These are phyloP conservation scores for Teratosphaeria epicoccoides DNA, from an alignment of 2,329 filamentous ascomycete species.

Conservation along the genomic window DNA sequence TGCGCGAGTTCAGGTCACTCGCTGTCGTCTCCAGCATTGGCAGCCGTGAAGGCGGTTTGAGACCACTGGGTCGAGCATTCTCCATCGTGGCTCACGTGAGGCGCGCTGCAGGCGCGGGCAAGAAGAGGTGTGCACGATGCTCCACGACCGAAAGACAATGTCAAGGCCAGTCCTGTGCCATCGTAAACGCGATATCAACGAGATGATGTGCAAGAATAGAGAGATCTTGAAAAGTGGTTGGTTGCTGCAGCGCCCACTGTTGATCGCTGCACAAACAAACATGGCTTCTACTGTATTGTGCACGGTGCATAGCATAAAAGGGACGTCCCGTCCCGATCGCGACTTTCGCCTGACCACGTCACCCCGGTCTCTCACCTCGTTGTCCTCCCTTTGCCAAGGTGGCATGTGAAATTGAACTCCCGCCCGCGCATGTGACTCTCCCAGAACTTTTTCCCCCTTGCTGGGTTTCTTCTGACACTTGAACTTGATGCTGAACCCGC, in stretches of 20 bases:
- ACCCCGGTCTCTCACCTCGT: not conserved
- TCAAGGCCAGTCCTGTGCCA: not conserved
- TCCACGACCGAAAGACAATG: not conserved
- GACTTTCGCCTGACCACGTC: not conserved
- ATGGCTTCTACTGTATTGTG: too few relatives aligned
- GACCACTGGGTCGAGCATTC: slow-evolving; percentile 23
- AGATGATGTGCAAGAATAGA: not conserved
- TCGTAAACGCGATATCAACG: not conserved
- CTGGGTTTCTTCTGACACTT: not conserved
- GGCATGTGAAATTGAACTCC: not conserved
- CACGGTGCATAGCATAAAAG: too few relatives aligned
- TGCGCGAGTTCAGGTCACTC: slow-evolving; percentile 40
- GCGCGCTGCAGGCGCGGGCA: not conserved
- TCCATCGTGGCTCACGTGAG: slow-evolving; percentile 11
- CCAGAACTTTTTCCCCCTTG: not conserved
- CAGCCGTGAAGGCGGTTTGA: slow-evolving; percentile 23
- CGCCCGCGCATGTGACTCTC: not conserved
- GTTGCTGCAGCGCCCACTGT: not conserved
- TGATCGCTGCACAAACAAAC: not conserved
- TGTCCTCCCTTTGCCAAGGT: not conserved
- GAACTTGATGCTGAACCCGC: not conserved
- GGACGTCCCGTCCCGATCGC: too few relatives aligned
- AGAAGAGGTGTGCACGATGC: not conserved
- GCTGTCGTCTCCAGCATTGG: slow-evolving; percentile 24
- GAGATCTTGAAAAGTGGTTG: not conserved